These are phyloP conservation scores for Chlamydomonas asymmetrica DNA, from an alignment of 139 green algal genomes.

Conservation along the genomic window DNA sequence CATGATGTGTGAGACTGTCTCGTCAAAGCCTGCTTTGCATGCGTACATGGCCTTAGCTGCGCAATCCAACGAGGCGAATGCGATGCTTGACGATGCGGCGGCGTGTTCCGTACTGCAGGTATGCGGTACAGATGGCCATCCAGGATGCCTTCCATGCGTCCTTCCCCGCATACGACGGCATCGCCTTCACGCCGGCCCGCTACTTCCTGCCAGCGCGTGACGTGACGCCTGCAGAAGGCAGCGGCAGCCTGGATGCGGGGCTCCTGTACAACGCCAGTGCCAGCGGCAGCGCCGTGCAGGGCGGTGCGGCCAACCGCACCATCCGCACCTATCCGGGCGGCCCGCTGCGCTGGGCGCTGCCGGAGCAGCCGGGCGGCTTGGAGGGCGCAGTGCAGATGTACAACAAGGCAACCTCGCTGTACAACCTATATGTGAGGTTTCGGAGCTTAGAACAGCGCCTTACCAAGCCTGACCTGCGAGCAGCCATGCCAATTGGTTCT, in stretches of 20 bases:
- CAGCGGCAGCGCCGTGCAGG: neutral
- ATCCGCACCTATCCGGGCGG: too few species aligned
- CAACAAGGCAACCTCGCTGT: neutral
- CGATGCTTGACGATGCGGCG: too few species aligned
- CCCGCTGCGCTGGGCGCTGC: slow-evolving; percentile 25
- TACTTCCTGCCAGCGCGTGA: slow-evolving; percentile 14
- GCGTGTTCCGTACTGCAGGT: too few species aligned
- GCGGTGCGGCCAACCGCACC: too few species aligned
- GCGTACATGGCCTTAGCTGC: too few species aligned
- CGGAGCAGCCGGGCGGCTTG: slow-evolving; percentile 2
- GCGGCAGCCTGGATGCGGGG: neutral
- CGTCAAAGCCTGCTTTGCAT: neutral
- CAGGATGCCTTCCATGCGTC: neutral
- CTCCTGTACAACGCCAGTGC: neutral
- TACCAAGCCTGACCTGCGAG: too few species aligned
- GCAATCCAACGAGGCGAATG: too few species aligned
- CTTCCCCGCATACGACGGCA: slow-evolving; percentile 11
- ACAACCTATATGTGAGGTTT: too few species aligned
- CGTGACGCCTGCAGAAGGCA: neutral
- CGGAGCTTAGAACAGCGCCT: too few species aligned
- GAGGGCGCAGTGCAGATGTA: slow-evolving; percentile 4
- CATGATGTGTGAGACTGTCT: too few species aligned
- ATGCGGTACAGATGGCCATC: neutral
- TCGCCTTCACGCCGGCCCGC: slow-evolving; percentile 1
- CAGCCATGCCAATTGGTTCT: neutral